Conservation (phyloP, 2,329 filamentous ascomycete genomes). For the Davidsoniella virescens region DNA sequence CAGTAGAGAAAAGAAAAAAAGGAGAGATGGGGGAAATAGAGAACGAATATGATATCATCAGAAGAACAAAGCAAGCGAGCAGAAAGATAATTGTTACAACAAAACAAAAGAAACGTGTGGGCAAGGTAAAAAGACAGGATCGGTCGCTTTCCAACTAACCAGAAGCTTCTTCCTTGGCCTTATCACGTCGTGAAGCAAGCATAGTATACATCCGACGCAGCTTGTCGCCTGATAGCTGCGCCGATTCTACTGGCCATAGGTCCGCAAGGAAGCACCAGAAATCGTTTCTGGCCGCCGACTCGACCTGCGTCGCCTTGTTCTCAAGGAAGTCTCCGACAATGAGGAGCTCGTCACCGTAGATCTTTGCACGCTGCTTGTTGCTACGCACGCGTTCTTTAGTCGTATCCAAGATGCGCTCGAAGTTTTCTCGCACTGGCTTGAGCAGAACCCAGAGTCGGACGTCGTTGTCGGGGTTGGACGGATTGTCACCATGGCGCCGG, state of each 20-base stretch:
- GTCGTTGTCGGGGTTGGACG: conserved; percentile 29
- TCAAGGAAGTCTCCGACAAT: conserved; percentile 48
- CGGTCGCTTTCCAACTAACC: neutral
- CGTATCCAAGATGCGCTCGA: conserved; percentile 42
- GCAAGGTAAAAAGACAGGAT: conserved; percentile 1
- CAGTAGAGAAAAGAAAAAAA: neutral
- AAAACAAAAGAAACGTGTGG: neutral
- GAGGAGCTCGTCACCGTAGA: conserved; percentile 44
- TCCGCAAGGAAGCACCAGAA: conserved; percentile 33
- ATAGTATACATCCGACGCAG: conserved; percentile 30
- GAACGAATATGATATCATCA: neutral
- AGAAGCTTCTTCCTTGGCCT: conserved; percentile 7
- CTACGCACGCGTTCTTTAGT: conserved; percentile 47
- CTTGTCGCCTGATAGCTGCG: conserved; percentile 24
- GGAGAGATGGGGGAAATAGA: neutral
- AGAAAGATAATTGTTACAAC: neutral
- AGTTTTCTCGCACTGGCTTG: conserved; percentile 42
- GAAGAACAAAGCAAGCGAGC: neutral
- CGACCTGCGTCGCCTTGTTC: conserved; percentile 19
- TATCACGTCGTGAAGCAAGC: conserved; percentile 21
- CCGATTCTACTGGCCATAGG: conserved; percentile 29
- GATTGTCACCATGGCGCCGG: conserved; percentile 31
- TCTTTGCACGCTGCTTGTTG: conserved; percentile 42
- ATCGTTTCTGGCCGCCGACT: conserved; percentile 29
- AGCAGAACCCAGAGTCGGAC: conserved; percentile 34